Conservation (phyloP, 2,329 filamentous ascomycete species). For the Zasmidium citrigriseum region DNA sequence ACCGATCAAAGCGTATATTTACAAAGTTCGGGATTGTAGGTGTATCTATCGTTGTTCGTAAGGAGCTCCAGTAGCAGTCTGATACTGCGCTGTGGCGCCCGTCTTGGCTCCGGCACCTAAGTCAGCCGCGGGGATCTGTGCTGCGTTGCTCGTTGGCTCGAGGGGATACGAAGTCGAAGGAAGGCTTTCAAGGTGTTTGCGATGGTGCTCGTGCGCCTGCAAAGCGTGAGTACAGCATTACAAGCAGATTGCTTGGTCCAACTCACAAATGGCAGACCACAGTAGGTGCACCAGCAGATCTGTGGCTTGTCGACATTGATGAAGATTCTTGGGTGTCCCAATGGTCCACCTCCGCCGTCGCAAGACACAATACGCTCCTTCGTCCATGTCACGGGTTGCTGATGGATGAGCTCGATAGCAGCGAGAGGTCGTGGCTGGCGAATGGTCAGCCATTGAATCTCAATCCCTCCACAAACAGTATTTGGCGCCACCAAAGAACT, state of each 20-base stretch:
- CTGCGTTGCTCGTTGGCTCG: constrained; percentile 59
- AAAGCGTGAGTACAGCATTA: constrained; percentile 2
- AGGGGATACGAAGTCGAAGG: constrained; percentile 74
- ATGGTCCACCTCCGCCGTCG: constrained; percentile 86
- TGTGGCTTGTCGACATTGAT: constrained; percentile 98
- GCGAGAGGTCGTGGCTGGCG: constrained; percentile 80
- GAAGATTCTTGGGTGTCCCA: constrained; percentile 89
- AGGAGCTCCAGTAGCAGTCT: constrained; percentile 60
- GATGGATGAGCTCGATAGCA: constrained; percentile 94
- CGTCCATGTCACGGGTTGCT: constrained; percentile 91
- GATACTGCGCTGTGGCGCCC: constrained; percentile 37
- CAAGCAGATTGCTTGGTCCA: not conserved
- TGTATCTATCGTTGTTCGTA: constrained; percentile 60
- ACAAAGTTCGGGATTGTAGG: not conserved
- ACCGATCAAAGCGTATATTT: not conserved
- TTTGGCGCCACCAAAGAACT: not conserved
- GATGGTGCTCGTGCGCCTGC: constrained; percentile 88
- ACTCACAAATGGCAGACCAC: constrained; percentile 87
- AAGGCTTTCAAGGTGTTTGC: constrained; percentile 78
- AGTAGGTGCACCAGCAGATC: constrained; percentile 89
- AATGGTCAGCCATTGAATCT: constrained; percentile 24
- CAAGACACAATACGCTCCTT: constrained; percentile 80
- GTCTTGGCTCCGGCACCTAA: constrained; percentile 28
- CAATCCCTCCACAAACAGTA: not conserved
- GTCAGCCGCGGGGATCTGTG: constrained; percentile 56